A percentile compares a stretch with the other conserved stretches of the same genome.
Conservation (phyloP, 2,329 filamentous ascomycete species). For the Hymenoscyphus occultus region DNA sequence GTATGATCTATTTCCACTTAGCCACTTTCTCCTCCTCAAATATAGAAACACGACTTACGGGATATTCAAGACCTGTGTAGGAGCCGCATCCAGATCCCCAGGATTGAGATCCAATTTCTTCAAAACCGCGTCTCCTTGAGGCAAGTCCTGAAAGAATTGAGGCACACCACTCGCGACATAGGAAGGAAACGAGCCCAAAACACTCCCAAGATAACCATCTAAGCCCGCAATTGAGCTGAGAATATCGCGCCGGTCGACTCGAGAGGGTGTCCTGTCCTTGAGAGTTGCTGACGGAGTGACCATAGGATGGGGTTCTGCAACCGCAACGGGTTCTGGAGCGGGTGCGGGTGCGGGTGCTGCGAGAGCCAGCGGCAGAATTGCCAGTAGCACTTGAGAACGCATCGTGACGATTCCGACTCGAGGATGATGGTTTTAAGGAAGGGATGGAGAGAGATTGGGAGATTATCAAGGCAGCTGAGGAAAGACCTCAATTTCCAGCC, state of each 20-base stretch:
- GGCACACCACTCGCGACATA: conserved; percentile 63
- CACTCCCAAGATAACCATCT: conserved; percentile 48
- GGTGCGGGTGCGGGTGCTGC: conserved; percentile 28
- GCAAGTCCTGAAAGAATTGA: conserved; percentile 65
- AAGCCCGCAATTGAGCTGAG: conserved; percentile 48
- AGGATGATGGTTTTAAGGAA: background rate
- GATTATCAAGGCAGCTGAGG: background rate
- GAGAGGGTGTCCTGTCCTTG: conserved; percentile 38
- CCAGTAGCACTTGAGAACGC: conserved; percentile 18
- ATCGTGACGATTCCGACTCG: background rate
- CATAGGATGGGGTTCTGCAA: conserved; percentile 39
- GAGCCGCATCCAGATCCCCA: conserved; percentile 56
- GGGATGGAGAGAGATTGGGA: background rate
- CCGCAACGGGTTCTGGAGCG: conserved; percentile 28
- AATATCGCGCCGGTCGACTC: conserved; percentile 43
- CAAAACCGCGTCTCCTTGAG: conserved; percentile 58
- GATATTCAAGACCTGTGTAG: conserved; percentile 69
- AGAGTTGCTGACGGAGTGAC: conserved; percentile 47
- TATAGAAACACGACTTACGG: conserved; percentile 43
- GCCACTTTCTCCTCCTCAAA: background rate
- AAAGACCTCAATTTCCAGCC: background rate
- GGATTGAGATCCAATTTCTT: conserved; percentile 59
- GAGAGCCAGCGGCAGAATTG: conserved; percentile 26
- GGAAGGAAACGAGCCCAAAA: conserved; percentile 55
- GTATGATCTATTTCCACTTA: conserved; percentile 46